Base-by-base conservation (phyloP, 345 rosid genomes). In the Linum tenue region DNA sequence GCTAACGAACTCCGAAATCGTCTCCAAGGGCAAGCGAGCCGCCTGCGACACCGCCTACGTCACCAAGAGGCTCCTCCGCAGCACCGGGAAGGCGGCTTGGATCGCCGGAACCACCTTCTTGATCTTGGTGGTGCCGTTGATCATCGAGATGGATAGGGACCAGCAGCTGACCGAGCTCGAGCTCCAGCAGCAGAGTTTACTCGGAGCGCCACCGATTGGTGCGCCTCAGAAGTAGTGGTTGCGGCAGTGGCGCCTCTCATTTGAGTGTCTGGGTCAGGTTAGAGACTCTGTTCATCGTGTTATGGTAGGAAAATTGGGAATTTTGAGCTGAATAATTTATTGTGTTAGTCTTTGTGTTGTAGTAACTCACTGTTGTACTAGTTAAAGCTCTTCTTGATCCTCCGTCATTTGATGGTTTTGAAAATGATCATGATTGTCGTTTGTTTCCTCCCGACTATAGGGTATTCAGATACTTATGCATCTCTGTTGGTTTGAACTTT, bases 51-150 rank as follows among this genome's bases (percentile, higher is more conserved):
- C 88, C 66, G 80, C 75, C 1, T 72, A 72, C 73, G 90, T 86
- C 39, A 66, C 97, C 71, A 86, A 84, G 75, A 88, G 83, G 78
- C 89, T 91, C 72, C 77, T 91, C 41, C 73, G 76, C 60, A 88
- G 96, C 76, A 88, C 96, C 4, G 97, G 96, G 7, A 86, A 84
- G 80, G 97, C 96, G 5, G 91, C 91, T 22, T 88, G 91, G 96
- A 71, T 88, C 56, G 86, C 86, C 6, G 91, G 97, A 2, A 86
- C 97, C 37, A 86, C 91, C 37, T 71, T 85, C 70, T 73, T 91
- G 44, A 76, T 91, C 69, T 79, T 91, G 22, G 83, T 74, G 7
- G 83, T 90, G 1, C 97, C 97, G 4, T 77, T 86, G 70, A 73
- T 86, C 56, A 73, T 90, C 55, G 82, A 75, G 78, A 80, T 79